These are phyloP conservation scores for Gaeumannomyces sp. DNA, from an alignment of 2,329 filamentous ascomycete genomes.

Conservation along the genomic window DNA sequence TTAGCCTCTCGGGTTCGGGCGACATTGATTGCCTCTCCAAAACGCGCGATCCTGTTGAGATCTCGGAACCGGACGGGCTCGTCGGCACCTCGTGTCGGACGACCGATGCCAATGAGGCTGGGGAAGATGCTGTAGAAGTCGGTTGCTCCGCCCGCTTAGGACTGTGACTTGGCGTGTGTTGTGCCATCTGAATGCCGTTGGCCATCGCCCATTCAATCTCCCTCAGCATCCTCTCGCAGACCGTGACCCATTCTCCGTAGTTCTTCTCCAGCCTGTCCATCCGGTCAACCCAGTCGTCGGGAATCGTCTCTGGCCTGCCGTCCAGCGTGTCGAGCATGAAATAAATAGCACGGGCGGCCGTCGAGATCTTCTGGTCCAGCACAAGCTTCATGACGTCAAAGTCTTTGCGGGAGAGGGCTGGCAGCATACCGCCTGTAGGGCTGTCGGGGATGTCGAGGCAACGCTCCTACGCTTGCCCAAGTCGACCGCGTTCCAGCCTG, in stretches of 20 bases:
- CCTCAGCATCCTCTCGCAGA: conserved; percentile 68
- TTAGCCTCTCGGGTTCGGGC: no score
- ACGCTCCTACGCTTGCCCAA: background rate
- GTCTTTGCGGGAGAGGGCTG: conserved; percentile 35
- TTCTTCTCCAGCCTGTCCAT: conserved; percentile 74
- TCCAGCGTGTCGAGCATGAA: conserved; percentile 82
- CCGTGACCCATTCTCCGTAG: conserved; percentile 74
- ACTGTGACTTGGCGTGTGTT: background rate
- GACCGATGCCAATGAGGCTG: no score
- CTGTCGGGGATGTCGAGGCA: background rate
- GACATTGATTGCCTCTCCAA: background rate
- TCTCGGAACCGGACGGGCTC: background rate
- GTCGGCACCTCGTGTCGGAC: no score
- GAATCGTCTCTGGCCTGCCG: conserved; percentile 75
- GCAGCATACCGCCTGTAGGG: background rate
- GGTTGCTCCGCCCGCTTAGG: background rate
- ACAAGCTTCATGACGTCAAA: conserved; percentile 54
- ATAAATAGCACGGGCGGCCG: conserved; percentile 69
- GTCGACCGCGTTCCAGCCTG: conserved; percentile 50
- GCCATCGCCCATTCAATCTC: conserved; percentile 49
- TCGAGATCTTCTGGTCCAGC: conserved; percentile 63
- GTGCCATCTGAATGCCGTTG: background rate
- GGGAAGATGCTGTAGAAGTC: no score
- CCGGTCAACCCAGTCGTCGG: conserved; percentile 78
- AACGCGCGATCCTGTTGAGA: background rate